phyloP scores from a whole-genome alignment of 805 yeast species.

The Clavispora fructus region DNA sequence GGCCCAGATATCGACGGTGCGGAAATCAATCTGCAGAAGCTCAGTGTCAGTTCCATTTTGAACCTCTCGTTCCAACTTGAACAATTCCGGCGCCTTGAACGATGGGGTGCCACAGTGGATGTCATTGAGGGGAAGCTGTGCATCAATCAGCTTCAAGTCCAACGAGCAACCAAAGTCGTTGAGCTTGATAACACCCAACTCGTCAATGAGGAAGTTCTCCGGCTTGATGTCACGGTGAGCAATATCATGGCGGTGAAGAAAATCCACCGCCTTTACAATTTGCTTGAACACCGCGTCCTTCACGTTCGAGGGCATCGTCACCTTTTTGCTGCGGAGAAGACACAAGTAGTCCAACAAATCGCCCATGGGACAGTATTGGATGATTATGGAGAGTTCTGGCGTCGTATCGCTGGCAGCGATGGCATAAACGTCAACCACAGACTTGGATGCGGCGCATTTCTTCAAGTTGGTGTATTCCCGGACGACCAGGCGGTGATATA shows the following conservation, averaged over 20 bases:
- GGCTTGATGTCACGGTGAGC: conserved; percentile 53
- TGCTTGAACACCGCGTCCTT: conserved; percentile 45
- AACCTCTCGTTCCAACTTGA: conserved; percentile 17
- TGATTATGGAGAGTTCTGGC: conserved; percentile 28
- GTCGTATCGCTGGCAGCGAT: conserved; percentile 14
- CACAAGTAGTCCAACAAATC: conserved; percentile 44
- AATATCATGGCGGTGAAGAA: conserved; percentile 37
- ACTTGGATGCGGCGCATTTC: conserved; percentile 20
- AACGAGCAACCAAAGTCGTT: conserved; percentile 50
- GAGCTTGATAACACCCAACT: conserved; percentile 39
- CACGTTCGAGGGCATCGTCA: conserved; percentile 26
- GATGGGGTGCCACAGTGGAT: conserved; percentile 45
- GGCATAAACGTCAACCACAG: conserved; percentile 25
- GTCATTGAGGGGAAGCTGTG: conserved; percentile 15
- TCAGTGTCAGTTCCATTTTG: background rate
- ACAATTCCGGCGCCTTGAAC: conserved; percentile 53
- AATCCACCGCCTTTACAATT: conserved; percentile 40
- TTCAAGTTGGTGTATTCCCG: conserved; percentile 28
- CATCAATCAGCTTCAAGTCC: conserved; percentile 21
- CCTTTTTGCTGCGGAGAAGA: conserved; percentile 29
- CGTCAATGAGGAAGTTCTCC: conserved; percentile 46
- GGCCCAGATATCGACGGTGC: conserved; percentile 47
- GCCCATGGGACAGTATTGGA: conserved; percentile 42
- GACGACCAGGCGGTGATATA: conserved; percentile 20
- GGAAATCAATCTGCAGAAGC: conserved; percentile 17